Evolutionary conservation across 192 early-diverging fungal species (phyloP).

Genomic region (Coemansia sp.): DNA sequence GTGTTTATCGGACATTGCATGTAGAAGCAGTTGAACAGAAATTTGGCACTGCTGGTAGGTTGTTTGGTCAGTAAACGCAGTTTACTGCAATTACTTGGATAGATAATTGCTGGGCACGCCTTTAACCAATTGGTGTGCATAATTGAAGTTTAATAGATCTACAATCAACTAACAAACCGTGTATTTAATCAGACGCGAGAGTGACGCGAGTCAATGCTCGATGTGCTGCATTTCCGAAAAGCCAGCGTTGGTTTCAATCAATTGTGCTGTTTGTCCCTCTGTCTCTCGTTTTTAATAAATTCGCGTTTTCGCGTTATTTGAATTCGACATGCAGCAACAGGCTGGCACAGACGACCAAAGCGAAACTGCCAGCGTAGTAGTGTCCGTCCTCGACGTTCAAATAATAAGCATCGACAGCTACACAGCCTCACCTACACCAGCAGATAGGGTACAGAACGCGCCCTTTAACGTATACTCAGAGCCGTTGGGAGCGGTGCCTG

Average conservation of each 20-base stretch:
- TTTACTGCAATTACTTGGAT: neutral
- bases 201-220: neutral
- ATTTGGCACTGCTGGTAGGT: neutral
- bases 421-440: constrained; percentile 30
- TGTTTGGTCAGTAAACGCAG: neutral
- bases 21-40: neutral
- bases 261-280: neutral
- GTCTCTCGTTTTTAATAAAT: neutral
- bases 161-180: neutral
- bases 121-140: neutral
- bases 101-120: neutral
- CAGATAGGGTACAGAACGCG: constrained; percentile 19
- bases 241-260: neutral
- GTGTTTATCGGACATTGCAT: neutral
- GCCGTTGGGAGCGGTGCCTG: constrained; percentile 44
- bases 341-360: neutral
- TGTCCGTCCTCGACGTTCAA: constrained; percentile 45
- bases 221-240: neutral
- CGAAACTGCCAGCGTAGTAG: neutral
- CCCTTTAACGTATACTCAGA: constrained; percentile 40
- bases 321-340: neutral
- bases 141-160: neutral
- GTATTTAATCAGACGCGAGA: neutral
- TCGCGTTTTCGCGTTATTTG: neutral
- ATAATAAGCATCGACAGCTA: constrained; percentile 70